Conservation (phyloP, 805 yeast species). For the Huiozyma sinensis region DNA sequence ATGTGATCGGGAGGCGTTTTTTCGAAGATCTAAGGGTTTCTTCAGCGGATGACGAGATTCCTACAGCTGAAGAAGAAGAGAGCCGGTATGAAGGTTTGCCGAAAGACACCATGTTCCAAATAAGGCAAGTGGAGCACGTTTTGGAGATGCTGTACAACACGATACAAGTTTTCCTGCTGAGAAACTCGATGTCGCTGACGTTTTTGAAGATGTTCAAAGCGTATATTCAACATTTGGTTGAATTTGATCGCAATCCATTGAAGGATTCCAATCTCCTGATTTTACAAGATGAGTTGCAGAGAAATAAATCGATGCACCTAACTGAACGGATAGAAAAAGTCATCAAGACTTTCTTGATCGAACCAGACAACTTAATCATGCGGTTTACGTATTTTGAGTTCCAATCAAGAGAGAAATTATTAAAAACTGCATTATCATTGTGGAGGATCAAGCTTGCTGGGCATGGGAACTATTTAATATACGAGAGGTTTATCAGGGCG, state of each 20-base stretch:
- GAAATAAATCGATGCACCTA: constrained; percentile 9
- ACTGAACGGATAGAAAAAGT: constrained; percentile 11
- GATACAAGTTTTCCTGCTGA: constrained; percentile 17
- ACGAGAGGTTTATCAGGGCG: constrained; percentile 5
- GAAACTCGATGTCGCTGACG: constrained; percentile 17
- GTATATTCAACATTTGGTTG: constrained; percentile 11
- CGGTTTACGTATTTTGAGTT: constrained; percentile 15
- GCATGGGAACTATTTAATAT: background rate
- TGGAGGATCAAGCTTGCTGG: constrained; percentile 10
- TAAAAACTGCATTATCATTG: constrained; percentile 6
- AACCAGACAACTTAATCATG: constrained; percentile 18
- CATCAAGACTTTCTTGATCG: constrained; percentile 11
- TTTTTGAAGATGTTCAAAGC: constrained; percentile 18
- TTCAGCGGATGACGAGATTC: background rate
- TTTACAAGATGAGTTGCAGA: constrained; percentile 13
- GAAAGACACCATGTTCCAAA: background rate
- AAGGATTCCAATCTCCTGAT: constrained; percentile 14
- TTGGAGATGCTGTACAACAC: constrained; percentile 13
- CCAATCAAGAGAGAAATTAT: constrained; percentile 3
- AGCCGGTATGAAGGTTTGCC: no score
- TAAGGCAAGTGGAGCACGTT: constrained; percentile 4
- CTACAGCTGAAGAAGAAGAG: background rate
- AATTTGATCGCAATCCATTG: constrained; percentile 14
- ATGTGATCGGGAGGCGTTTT: background rate
- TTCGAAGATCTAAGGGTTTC: no score